Evolutionary conservation across 495 filamentous ascomycete species (phyloP).

Genomic region (Penicillium verhagenii): DNA sequence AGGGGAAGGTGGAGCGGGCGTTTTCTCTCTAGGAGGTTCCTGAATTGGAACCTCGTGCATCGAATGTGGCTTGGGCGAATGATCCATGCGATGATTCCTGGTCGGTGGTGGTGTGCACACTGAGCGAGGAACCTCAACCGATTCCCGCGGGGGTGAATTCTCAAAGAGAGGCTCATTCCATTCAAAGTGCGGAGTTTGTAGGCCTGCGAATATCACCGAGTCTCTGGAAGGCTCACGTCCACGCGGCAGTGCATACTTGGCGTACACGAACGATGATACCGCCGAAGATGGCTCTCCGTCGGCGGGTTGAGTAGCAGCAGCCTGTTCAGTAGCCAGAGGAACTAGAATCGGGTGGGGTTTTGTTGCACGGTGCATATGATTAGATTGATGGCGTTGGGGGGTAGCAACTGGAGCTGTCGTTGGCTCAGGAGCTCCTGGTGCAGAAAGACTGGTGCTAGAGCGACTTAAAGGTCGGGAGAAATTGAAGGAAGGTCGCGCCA

Average conservation of each 20-base stretch:
- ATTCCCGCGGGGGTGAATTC: conserved; percentile 47
- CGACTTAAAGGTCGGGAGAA: conserved; percentile 90
- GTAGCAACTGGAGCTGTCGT: conserved; percentile 2
- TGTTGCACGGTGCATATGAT: conserved; percentile 33
- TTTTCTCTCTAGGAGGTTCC: conserved; percentile 15
- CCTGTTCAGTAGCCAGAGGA: conserved; percentile 26
- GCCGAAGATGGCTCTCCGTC: conserved; percentile 45
- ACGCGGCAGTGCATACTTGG: conserved; percentile 78
- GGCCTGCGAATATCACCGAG: conserved; percentile 63
- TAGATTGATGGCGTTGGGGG: conserved; percentile 10
- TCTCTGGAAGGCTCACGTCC: conserved; percentile 73
- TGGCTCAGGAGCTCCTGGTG: conserved; percentile 29
- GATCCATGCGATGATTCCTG: conserved; percentile 14
- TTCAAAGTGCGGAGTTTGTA: conserved; percentile 56
- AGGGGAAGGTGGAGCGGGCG: conserved; percentile 12
- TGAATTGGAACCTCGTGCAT: conserved; percentile 33
- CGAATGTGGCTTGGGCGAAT: conserved; percentile 38
- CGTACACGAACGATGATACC: conserved; percentile 76
- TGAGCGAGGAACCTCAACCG: conserved; percentile 36
- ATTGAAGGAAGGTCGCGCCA: conserved; percentile 79
- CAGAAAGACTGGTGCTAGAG: conserved; percentile 61
- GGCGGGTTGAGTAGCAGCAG: conserved; percentile 2
- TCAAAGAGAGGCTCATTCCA: conserved; percentile 59
- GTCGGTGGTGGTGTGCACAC: conserved; percentile 38
- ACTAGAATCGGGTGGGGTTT: conserved; percentile 43